Evolutionary conservation across 1,139 yeast species (phyloP), one percentile per base, ranked within the genome.

Genomic region (Barnettozyma hawaiiensis): DNA sequence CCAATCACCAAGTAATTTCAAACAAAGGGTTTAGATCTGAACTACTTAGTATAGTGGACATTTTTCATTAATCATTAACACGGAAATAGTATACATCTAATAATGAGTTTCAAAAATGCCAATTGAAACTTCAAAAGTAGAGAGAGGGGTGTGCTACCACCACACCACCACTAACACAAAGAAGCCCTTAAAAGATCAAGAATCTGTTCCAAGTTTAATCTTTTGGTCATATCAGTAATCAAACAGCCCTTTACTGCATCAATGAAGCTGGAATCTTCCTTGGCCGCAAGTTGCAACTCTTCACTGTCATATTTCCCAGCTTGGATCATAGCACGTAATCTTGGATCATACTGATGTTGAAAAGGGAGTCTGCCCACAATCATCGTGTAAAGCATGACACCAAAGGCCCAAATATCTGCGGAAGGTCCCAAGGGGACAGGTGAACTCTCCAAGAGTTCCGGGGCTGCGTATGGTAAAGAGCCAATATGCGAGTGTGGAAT

Each of bases 391-490:
- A 83, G 54, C 47, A 85, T 67, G 0, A 89, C 86, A 2, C 97
- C 97, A 41, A 85, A 70, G 0, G 97, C 95, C 97, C 97, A 90
- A 10, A 85, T 74, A 62, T 90, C 97, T 1, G 87, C 82, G 43
- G 79, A 69, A 0, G 89, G 85, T 1, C 85, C 82, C 44, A 83
- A 68, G 3, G 85, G 80, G 3, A 85, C 81, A 1, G 85, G 85
- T 22, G 73, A 69, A 1, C 85, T 81, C 32, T 71, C 67, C 41
- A 89, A 66, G 27, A 87, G 67, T 58, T 90, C 96, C 0, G 97
- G 97, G 0, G 96, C 76, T 1, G 96, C 96, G 59, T 87, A 90
- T 0, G 97, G 97, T 31, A 90, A 68, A 1, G 96, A 87, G 0
- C 97, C 97, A 45, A 87, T 85, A 53, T 79, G 84, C 22, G 77